Evolutionary conservation across 2,329 filamentous ascomycete genomes (phyloP), one percentile per base, ranked within the genome.

Genomic region (Colletotrichum tamarilloi): DNA sequence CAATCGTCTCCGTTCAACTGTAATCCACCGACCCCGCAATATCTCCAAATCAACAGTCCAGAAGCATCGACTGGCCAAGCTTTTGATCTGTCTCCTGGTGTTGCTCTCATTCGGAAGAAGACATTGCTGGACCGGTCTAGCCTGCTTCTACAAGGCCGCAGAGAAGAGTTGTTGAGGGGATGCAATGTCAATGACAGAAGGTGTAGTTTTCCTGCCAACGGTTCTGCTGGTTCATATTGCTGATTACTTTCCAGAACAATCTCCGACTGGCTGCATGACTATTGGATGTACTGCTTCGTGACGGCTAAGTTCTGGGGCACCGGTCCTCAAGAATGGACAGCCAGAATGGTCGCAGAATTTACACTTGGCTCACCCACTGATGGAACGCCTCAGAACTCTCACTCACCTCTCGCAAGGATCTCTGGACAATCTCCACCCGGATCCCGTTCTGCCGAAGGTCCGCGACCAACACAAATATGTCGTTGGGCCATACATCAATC

Each of bases 231-330:
- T 22, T 22, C 22, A 22, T 22, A 1, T 1, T 22, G 7, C 56
- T 58, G 4, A 46, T 14, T 24, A 24, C n/a, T 2, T 24, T 16
- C 0, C 4, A 67, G 55, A 22, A 26, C 58, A 5, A 4, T 46
- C 59, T 32, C n/a, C 12, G 70, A 63, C n/a, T 77, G 76, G 76
- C 74, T 79, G 12, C 76, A 78, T 57, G 75, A 79, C 19, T 75
- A 74, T 19, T 77, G 77, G 77, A 76, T 78, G 53, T 76, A 76
- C n/a, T 76, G 75, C 1, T 79, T 77, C 38, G 67, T 77, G 30
- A 77, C 76, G 1, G 68, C 76, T 12, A 78, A 78, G 49, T 77
- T 78, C 60, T 78, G 77, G 77, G 77, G 77, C 1, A 73, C 38
- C 16, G 77, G 77, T 1, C 77, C 77, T 1, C 58, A 64, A 55